phyloP scores from a whole-genome alignment of 2,329 filamentous ascomycete genomes.

The Rugonectria rugulosa region DNA sequence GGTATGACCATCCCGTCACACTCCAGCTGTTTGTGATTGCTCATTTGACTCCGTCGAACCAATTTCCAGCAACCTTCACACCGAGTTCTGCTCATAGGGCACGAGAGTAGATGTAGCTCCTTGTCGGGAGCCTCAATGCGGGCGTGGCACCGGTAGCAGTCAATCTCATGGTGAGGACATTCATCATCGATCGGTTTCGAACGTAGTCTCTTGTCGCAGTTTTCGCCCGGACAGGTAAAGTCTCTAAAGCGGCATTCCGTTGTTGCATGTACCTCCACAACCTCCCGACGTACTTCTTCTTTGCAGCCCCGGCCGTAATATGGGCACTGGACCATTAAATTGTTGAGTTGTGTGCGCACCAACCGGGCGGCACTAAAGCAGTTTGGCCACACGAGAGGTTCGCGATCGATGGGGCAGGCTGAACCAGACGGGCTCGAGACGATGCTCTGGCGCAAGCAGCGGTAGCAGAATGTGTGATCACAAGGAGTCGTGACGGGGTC shows the following conservation, averaged over 20 bases:
- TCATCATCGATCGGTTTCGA: slow-evolving; percentile 58
- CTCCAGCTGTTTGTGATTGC: slow-evolving; percentile 54
- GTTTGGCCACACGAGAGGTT: slow-evolving; percentile 48
- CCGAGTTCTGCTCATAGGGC: slow-evolving; percentile 54
- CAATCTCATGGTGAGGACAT: slow-evolving; percentile 61
- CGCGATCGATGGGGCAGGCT: slow-evolving; percentile 67
- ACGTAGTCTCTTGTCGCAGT: slow-evolving; percentile 60
- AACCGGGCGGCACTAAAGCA: slow-evolving; percentile 55
- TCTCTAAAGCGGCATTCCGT: slow-evolving; percentile 64
- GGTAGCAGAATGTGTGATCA: slow-evolving; percentile 71
- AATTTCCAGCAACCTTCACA: slow-evolving; percentile 58
- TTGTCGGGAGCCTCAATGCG: slow-evolving; percentile 55
- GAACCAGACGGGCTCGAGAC: slow-evolving; percentile 49
- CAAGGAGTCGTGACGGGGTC: slow-evolving; percentile 68
- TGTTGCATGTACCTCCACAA: slow-evolving; percentile 63
- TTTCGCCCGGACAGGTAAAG: slow-evolving; percentile 62
- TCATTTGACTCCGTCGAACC: slow-evolving; percentile 54
- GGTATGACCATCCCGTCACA: slow-evolving; percentile 61
- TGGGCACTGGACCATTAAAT: slow-evolving; percentile 65
- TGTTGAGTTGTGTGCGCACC: slow-evolving; percentile 67
- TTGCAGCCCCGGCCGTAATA: slow-evolving; percentile 60
- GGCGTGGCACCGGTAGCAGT: slow-evolving; percentile 63
- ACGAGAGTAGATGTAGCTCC: slow-evolving; percentile 48
- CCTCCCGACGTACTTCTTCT: slow-evolving; percentile 58
- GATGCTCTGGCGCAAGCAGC: slow-evolving; percentile 58